phyloP scores from a whole-genome alignment of 2,329 filamentous ascomycete species.

The Fonsecaea pugnacius region DNA sequence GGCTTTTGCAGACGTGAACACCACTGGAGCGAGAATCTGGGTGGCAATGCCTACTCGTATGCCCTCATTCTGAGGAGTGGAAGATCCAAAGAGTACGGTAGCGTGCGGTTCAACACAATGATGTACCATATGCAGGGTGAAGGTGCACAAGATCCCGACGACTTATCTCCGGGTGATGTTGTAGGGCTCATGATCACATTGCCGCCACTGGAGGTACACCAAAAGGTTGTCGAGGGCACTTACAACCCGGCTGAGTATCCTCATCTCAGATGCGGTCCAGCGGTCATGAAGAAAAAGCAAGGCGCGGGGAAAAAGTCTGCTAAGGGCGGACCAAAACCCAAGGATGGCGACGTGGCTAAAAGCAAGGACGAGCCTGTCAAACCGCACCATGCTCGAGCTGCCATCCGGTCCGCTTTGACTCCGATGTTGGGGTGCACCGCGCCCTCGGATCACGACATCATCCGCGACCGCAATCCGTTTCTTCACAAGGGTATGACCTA shows the following conservation, averaged over 20 bases:
- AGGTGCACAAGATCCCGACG: slow-evolving; percentile 80
- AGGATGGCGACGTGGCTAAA: slow-evolving; percentile 29
- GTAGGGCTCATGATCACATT: slow-evolving; percentile 92
- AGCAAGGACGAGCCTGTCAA: slow-evolving; percentile 28
- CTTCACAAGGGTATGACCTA: slow-evolving; percentile 69
- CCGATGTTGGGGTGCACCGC: slow-evolving; percentile 20
- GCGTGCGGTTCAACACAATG: slow-evolving; percentile 88
- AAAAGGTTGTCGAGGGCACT: slow-evolving; percentile 82
- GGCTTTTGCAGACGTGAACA: slow-evolving; percentile 52
- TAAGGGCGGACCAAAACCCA: slow-evolving; percentile 33
- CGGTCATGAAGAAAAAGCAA: slow-evolving; percentile 34
- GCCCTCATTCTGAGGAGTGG: slow-evolving; percentile 34
- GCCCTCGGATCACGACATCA: slow-evolving; percentile 65
- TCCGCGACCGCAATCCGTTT: slow-evolving; percentile 93
- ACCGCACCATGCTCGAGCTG: slow-evolving; percentile 21
- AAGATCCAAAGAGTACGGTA: slow-evolving; percentile 51
- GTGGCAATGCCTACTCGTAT: slow-evolving; percentile 38
- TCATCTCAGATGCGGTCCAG: slow-evolving; percentile 37
- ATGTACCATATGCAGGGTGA: slow-evolving; percentile 93
- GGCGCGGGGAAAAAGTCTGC: slow-evolving; percentile 31
- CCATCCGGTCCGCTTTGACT: slow-evolving; percentile 23
- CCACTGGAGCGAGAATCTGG: slow-evolving; percentile 37
- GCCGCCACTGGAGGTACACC: slow-evolving; percentile 81
- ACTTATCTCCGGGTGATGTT: slow-evolving; percentile 86
- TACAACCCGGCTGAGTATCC: slow-evolving; percentile 79